A percentile compares a stretch with the other conserved stretches of the same genome.
These are phyloP conservation scores for Lipomyces anomalus DNA, from an alignment of 805 yeast genomes.

Conservation along the genomic window DNA sequence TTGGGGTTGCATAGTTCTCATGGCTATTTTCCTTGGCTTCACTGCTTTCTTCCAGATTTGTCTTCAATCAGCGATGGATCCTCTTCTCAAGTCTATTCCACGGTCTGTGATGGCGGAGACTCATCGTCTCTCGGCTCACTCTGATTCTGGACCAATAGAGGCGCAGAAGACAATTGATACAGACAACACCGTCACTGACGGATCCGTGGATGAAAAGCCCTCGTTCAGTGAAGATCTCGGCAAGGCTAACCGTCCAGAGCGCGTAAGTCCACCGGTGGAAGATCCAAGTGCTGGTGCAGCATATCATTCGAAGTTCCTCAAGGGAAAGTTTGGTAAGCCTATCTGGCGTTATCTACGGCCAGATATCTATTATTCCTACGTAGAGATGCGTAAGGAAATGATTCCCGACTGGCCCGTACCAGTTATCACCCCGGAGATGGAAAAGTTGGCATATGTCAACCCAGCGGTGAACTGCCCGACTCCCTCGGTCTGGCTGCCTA, in stretches of 20 bases:
- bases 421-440: slow-evolving; percentile 36
- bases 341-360: slow-evolving; percentile 24
- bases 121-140: slow-evolving; percentile 10
- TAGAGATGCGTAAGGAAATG: slow-evolving; percentile 15
- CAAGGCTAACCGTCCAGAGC: not conserved
- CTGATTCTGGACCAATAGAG: slow-evolving; percentile 6
- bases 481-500: slow-evolving; percentile 89
- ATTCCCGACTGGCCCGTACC: slow-evolving; percentile 30
- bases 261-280: slow-evolving; percentile 1
- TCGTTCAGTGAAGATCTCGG: slow-evolving; percentile 1
- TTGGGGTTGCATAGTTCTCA: slow-evolving; percentile 88
- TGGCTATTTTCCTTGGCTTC: slow-evolving; percentile 55
- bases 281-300: slow-evolving; percentile 10
- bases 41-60: slow-evolving; percentile 67
- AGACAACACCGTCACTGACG: slow-evolving; percentile 4
- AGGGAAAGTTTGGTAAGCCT: slow-evolving; percentile 8
- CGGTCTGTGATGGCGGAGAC: slow-evolving; percentile 29
- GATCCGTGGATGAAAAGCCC: slow-evolving; percentile 4
- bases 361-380: slow-evolving; percentile 21
- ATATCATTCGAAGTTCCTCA: slow-evolving; percentile 3
- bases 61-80: slow-evolving; percentile 60
- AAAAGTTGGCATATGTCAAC: slow-evolving; percentile 63
- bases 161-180: slow-evolving; percentile 14
- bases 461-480: slow-evolving; percentile 67
- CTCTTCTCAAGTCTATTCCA: slow-evolving; percentile 42